Base-by-base conservation (phyloP, 2,329 filamentous ascomycete species). In the Pseudopithomyces maydicus region DNA sequence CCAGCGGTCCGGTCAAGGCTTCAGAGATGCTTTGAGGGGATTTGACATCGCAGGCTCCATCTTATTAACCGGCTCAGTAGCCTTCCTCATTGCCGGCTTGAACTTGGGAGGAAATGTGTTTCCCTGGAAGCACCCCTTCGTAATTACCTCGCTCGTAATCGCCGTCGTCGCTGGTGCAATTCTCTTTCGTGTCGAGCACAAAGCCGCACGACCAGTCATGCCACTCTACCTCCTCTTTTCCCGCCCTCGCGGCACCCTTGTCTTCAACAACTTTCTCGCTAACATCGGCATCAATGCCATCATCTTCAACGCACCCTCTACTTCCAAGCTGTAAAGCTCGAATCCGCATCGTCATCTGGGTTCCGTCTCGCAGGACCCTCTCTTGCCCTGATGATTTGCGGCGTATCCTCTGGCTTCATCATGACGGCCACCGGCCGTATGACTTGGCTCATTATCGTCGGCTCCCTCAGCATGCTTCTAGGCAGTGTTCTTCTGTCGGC, bases 241-340 rank as follows among this genome's bases (percentile, higher is more conserved):
- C 48, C 68, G 75, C 29, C 82, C 82, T 2, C 77, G 80, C 3
- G 79, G 79, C 6, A 80, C 77, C 56, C 71, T 84, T 1, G 79
- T 83, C 43, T 81, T 82, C 62, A 78, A 79, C 55, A 84, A 82
- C 60, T 83, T 83, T 65, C 82, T 84, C 58, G 78, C 78, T 0
- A 70, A 77, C 6, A 73, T 84, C 15, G 78, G 80, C 1, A 73
- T 82, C 57, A 81, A 83, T 58, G 81, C 81, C 2, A 85, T 90
- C 61, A 78, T 90, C 15, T 90, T 91, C 76, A 88, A 88, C 66
- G 86, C 86, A 6, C 90, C 90, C 79, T 93, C 7, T 93, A 88
- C 78, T 92, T 78, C 57, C 77, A 79, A 62, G 77, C 77, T 26
- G 76, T 78, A 32, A 75, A 77, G 45, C 72, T 78, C 19, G 86